Evolutionary conservation across 2,329 filamentous ascomycete genomes (phyloP), one percentile per base, ranked within the genome.

Genomic region (Sporothrix luriei): DNA sequence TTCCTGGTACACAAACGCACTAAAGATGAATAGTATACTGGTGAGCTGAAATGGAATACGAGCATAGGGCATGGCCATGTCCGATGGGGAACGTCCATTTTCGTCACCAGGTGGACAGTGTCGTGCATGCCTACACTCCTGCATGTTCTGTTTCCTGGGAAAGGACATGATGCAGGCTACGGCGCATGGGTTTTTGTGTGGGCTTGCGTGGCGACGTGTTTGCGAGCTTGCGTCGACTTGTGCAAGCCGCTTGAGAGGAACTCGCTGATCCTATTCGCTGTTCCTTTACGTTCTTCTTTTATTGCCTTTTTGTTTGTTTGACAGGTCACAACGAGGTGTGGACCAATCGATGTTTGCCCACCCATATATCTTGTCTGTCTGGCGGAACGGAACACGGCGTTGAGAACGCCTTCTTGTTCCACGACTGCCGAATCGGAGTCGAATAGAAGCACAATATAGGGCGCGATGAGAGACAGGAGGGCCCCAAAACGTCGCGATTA

Each of bases 61-160:
- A 46, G n/a, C 13, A 14, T 40, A 29, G 46, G 46, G 2, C 19
- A 66, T 7, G 66, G n/a, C 11, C 16, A 68, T 46, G 66, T 68
- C 66, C 66, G 66, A 59, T 68, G 66, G 66, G 66, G 66, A 68
- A 68, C 66, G 33, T 68, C 66, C 66, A 68, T 68, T 68, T 24
- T 68, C 65, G 38, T 68, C 62, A 33, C 46, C 43, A 38, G 19
- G 51, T 38, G 29, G 26, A 65, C 26, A 46, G 46, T 46, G 38
- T 62, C 38, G 57, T 46, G 57, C 57, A 62, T 62, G 57, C 9
- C 10, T n/a, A 5, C 4, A 43, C 40, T 13, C 40, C 40, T 16
- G 40, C 40, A 43, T 7, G 24, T 21, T 40, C 38, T 11, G 3
- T 40, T 21, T 11, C 14, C 29, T 59, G 55, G 55, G 19, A 59